Percentiles rank a stretch among this genome's conserved stretches.
These are phyloP conservation scores for Reutealis trisperma DNA, from an alignment of 345 rosid species.

Conservation along the genomic window DNA sequence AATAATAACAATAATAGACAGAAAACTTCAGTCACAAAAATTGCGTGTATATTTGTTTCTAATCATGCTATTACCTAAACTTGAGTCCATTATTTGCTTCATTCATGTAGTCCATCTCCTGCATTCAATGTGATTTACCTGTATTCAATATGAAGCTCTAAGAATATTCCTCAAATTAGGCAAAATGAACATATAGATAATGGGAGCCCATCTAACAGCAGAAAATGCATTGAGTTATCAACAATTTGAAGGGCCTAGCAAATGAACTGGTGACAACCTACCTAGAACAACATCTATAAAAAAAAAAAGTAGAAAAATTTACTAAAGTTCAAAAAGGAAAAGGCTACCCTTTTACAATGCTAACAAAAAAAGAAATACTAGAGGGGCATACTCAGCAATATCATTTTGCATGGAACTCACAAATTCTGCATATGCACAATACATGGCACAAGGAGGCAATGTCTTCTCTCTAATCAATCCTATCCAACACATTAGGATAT, in stretches of 20 bases:
- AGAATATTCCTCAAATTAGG: slow-evolving; percentile 58
- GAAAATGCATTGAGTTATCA: neutral
- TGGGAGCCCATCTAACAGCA: neutral
- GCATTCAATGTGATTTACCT: slow-evolving; percentile 99
- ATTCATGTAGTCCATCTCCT: slow-evolving; percentile 96
- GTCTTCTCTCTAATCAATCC: too few relatives aligned
- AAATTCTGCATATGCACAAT: neutral
- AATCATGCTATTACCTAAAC: slow-evolving; percentile 65
- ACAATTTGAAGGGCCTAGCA: neutral
- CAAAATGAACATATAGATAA: slow-evolving; percentile 4
- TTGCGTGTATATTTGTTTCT: neutral
- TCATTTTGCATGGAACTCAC: neutral
- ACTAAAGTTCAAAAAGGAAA: neutral
- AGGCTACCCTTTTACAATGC: neutral
- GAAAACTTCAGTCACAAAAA: neutral
- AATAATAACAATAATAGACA: neutral
- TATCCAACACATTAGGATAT: too few relatives aligned
- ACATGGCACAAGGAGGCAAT: too few relatives aligned
- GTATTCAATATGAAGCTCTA: slow-evolving; percentile 96
- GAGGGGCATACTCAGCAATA: neutral
- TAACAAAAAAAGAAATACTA: neutral
- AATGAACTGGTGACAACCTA: neutral
- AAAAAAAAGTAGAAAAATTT: neutral
- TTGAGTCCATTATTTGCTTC: slow-evolving; percentile 87
- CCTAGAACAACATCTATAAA: neutral